Percentiles rank a stretch among this genome's conserved stretches.
Conservation (phyloP, 169 alveolate species). For the Eimeria sp. region DNA sequence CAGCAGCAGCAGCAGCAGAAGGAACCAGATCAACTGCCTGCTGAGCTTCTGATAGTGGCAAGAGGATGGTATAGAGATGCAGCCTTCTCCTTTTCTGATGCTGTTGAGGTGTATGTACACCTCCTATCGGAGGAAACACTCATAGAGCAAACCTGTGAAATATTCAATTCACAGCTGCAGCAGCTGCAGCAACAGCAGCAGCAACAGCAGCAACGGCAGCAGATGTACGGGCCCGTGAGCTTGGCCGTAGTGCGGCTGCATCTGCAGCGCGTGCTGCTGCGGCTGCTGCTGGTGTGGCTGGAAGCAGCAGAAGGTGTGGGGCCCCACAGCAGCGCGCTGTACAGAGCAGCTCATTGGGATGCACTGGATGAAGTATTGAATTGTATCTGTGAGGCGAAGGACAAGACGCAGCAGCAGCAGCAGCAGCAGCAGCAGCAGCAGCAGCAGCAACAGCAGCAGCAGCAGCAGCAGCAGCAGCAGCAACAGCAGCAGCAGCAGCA, state of each 20-base stretch:
- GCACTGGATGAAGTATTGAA: neutral
- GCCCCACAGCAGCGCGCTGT: conserved; percentile 2
- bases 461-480: no score
- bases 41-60: neutral
- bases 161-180: conserved; percentile 43
- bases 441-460: no score
- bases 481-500: neutral
- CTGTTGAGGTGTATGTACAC: conserved; percentile 24
- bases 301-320: conserved; percentile 34
- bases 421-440: conserved; percentile 21
- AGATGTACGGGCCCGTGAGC: neutral
- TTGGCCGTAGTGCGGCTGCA: neutral
- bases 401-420: neutral
- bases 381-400: neutral
- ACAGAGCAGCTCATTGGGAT: neutral
- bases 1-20: conserved; percentile 42
- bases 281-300: conserved; percentile 64
- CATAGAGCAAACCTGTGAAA: conserved; percentile 22
- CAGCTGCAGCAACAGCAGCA: conserved; percentile 51
- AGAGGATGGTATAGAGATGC: neutral
- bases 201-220: conserved; percentile 43
- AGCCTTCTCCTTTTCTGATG: neutral
- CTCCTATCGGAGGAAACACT: conserved; percentile 35
- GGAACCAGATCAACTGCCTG: neutral
- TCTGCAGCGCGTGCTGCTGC: conserved; percentile 48